Percentiles rank a stretch among this genome's conserved stretches.
These are phyloP conservation scores for Teratosphaeria nubilosa DNA, from an alignment of 2,329 filamentous ascomycete genomes.

Conservation along the genomic window DNA sequence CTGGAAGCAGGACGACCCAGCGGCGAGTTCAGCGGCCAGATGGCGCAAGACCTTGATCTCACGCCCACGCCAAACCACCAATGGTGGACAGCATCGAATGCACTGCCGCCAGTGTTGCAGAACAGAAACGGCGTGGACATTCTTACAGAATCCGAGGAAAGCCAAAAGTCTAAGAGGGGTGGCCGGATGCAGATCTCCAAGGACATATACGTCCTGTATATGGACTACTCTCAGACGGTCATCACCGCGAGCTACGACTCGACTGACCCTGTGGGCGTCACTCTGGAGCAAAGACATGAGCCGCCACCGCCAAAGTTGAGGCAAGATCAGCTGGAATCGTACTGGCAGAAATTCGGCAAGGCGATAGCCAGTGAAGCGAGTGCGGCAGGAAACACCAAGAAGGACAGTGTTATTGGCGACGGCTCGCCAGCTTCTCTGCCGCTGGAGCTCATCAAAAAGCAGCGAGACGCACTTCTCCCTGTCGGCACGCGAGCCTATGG, in stretches of 20 bases:
- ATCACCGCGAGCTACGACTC: constrained; percentile 72
- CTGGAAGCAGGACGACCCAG: constrained; percentile 67
- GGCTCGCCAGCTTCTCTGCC: constrained; percentile 70
- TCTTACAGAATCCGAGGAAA: constrained; percentile 71
- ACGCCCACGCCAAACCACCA: constrained; percentile 55
- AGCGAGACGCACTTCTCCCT: constrained; percentile 65
- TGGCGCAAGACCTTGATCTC: constrained; percentile 80
- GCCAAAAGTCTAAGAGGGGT: constrained; percentile 56
- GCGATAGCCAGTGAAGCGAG: constrained; percentile 61
- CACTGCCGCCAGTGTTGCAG: constrained; percentile 71
- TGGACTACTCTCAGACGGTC: constrained; percentile 92
- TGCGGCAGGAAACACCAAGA: constrained; percentile 47
- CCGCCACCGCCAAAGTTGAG: constrained; percentile 68
- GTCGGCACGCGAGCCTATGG: constrained; percentile 86
- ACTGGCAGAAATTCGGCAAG: constrained; percentile 72
- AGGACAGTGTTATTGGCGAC: constrained; percentile 73
- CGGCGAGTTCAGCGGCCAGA: constrained; percentile 66
- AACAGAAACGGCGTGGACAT: constrained; percentile 67
- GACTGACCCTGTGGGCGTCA: constrained; percentile 59
- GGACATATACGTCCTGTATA: constrained; percentile 77
- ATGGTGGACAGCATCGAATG: constrained; percentile 82
- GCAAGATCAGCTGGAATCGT: constrained; percentile 86
- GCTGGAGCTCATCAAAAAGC: constrained; percentile 57
- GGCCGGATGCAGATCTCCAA: constrained; percentile 65
- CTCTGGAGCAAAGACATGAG: constrained; percentile 78